phyloP scores from a whole-genome alignment of 352 stramenopile genomes.

The Thraustotheca clavata region DNA sequence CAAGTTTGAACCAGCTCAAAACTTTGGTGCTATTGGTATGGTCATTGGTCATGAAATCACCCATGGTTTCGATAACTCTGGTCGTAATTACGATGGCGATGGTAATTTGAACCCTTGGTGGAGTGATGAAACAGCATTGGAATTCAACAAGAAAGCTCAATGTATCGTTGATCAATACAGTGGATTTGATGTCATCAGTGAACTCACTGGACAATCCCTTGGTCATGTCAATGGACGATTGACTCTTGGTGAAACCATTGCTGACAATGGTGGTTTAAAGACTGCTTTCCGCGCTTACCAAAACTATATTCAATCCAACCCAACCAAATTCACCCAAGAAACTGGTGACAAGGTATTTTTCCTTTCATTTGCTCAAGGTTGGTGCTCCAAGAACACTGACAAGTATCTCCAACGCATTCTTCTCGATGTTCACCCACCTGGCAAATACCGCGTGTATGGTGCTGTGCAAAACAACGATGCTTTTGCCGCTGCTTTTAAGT shows the following conservation, averaged over 20 bases:
- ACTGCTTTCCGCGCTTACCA: conserved; percentile 31
- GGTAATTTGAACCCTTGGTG: conserved; percentile 77
- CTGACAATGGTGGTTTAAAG: conserved; percentile 50
- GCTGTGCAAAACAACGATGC: conserved; percentile 18
- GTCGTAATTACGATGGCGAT: conserved; percentile 42
- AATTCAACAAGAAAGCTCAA: conserved; percentile 35
- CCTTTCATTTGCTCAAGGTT: conserved; percentile 21
- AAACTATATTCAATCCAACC: conserved; percentile 1
- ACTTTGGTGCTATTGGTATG: conserved; percentile 71
- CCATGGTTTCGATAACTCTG: conserved; percentile 78
- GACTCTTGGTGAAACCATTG: conserved; percentile 69
- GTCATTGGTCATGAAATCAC: conserved; percentile 81
- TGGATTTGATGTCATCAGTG: conserved; percentile 15
- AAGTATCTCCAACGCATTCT: neutral
- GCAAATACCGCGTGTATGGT: conserved; percentile 16
- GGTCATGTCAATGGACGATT: conserved; percentile 55
- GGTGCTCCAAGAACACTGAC: conserved; percentile 22
- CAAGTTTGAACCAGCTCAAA: conserved; percentile 49
- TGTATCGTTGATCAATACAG: conserved; percentile 26
- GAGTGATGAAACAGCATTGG: conserved; percentile 37
- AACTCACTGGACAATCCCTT: conserved; percentile 5
- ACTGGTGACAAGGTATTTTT: conserved; percentile 22
- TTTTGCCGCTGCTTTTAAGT: conserved; percentile 20
- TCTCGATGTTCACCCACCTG: conserved; percentile 16
- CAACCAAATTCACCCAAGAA: neutral